Evolutionary conservation across 2,329 filamentous ascomycete species (phyloP), one percentile per base, ranked within the genome.

Genomic region (Colletotrichum eremochloae): DNA sequence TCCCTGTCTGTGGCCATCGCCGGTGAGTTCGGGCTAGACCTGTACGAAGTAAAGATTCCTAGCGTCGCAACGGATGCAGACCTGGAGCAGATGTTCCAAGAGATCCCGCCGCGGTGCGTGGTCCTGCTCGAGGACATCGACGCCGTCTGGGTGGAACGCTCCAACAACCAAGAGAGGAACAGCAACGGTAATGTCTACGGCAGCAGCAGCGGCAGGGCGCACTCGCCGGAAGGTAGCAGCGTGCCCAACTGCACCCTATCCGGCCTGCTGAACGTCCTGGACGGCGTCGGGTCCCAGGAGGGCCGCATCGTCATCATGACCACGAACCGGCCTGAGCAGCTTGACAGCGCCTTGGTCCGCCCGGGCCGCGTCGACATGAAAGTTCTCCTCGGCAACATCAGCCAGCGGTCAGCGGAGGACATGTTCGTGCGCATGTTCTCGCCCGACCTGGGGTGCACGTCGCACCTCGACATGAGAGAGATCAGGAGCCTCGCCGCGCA

Each of bases 291-390:
- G 0, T 90, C 89, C 0, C 88, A 89, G 64, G 92, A 94, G 81
- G 92, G 92, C 1, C 86, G 91, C 20, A 90, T 94, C 36, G 85
- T 94, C 24, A 88, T 94, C 78, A 94, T 94, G 91, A 94, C 91
- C 0, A 92, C 91, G 38, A 94, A 94, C 76, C 86, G 88, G 62
- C 86, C 88, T 0, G 90, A 93, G 62, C 86, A 88, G 63, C 86
- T 94, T 0, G 91, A 94, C 76, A 81, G 85, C 1, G 91, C 91
- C 0, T 83, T 94, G 0, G 84, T 92, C 12, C 85, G 92, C 0
- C 91, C 91, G 0, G 92, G 92, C 0, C 85, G 92, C 2, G 88
- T 94, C 1, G 92, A 94, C 75, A 85, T 89, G 79, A 88, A 87
- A 71, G 86, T 94, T 11, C 79, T 84, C 18, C 90, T 94, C 63